Evolutionary conservation across 495 filamentous ascomycete species (phyloP).

Genomic region (Penicillium macrosclerotiorum): DNA sequence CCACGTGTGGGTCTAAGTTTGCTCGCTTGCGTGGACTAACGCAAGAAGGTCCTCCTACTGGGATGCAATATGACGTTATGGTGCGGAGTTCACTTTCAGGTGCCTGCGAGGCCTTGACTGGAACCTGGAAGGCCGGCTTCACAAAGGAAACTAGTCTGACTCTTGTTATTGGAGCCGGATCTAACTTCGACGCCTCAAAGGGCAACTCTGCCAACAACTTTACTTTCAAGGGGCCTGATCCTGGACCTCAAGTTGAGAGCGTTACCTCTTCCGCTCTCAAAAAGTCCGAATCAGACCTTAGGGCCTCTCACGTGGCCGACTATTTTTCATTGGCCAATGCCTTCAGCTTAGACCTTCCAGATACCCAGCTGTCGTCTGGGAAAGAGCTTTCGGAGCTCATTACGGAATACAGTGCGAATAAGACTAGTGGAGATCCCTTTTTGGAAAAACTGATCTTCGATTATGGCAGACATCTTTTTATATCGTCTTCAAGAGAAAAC

Average conservation of each 20-base stretch:
- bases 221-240: conserved; percentile 47
- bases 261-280: conserved; percentile 27
- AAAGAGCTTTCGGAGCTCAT: conserved; percentile 40
- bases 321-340: conserved; percentile 29
- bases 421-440: conserved; percentile 36
- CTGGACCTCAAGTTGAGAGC: conserved; percentile 29
- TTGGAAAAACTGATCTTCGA: conserved; percentile 46
- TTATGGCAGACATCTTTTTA: conserved; percentile 46
- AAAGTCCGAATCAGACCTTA: conserved; percentile 21
- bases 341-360: conserved; percentile 42
- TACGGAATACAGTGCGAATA: conserved; percentile 21
- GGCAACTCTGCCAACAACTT: conserved; percentile 39
- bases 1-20: conserved; percentile 29
- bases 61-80: neutral
- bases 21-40: conserved; percentile 22
- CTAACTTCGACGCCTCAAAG: conserved; percentile 44
- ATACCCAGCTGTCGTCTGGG: conserved; percentile 28
- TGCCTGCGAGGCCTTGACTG: conserved; percentile 13
- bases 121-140: conserved; percentile 23
- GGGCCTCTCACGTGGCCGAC: conserved; percentile 38
- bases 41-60: conserved; percentile 19
- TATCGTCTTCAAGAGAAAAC: conserved; percentile 34
- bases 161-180: conserved; percentile 41
- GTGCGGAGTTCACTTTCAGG: neutral
- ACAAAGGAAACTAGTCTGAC: neutral